phyloP scores from a whole-genome alignment of 179 eudicot species.

The Nepenthes alata region DNA sequence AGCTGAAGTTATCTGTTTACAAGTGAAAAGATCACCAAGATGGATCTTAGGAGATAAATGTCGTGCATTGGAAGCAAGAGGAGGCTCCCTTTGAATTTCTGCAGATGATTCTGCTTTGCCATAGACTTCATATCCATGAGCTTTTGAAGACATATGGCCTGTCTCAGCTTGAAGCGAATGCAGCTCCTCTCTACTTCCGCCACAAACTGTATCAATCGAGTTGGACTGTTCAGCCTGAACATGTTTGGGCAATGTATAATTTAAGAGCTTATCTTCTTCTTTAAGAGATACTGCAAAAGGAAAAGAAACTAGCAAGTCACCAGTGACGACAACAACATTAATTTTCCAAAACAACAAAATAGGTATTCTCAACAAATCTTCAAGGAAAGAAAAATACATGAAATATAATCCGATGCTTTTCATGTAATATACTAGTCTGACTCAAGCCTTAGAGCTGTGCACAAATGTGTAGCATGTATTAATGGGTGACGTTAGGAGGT shows the following conservation, averaged over 20 bases:
- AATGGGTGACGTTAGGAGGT: no score
- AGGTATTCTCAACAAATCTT: no score
- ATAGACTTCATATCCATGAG: slow-evolving; percentile 18
- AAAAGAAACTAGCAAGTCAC: background rate
- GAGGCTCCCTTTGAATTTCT: slow-evolving; percentile 12
- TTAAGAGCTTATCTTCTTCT: slow-evolving; percentile 23
- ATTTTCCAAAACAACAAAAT: no score
- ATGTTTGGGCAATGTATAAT: slow-evolving; percentile 12
- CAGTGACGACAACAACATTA: no score
- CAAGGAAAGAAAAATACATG: no score
- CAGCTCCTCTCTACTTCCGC: slow-evolving; percentile 14
- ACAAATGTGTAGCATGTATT: no score
- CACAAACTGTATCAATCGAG: slow-evolving; percentile 12
- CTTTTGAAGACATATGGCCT: slow-evolving; percentile 18
- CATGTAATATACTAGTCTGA: no score
- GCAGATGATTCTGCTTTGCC: slow-evolving; percentile 20
- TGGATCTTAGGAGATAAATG: slow-evolving; percentile 11
- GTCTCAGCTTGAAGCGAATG: slow-evolving; percentile 2
- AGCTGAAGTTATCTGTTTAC: slow-evolving; percentile 43
- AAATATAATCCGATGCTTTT: no score
- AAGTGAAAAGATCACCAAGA: slow-evolving; percentile 19
- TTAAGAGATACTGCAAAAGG: slow-evolving; percentile 29
- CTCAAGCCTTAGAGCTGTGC: no score
- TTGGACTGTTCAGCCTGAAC: slow-evolving; percentile 12
- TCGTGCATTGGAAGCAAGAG: slow-evolving; percentile 12